Evolutionary conservation across 306 rosid species (phyloP), one percentile per base, ranked within the genome.

Genomic region (Casuarina equisetifolia): DNA sequence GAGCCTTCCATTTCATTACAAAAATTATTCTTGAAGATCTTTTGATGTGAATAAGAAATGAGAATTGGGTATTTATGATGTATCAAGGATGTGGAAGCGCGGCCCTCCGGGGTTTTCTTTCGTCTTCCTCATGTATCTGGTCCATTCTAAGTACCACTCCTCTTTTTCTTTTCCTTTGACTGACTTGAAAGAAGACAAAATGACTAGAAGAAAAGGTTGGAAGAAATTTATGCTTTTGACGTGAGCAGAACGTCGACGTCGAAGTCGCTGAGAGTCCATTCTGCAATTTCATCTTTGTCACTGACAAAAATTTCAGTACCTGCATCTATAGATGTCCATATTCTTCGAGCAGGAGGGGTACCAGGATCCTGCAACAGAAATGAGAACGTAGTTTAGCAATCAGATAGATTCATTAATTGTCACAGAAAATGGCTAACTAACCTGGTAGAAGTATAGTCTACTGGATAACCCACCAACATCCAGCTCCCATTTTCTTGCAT

Each of bases 401-500:
- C 39, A 36, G 8, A 42, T 53, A 63, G 43, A 25, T n/a, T 11
- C 53, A 38, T 44, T 42, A 66, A 9, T 20, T 46, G 39, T 51
- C 16, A 25, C 3, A 42, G 20, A 36, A 46, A 61, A 45, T 36
- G 4, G 49, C 9, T 39, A 9, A 38, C 52, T 78, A 6, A 70
- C 94, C 96, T 93, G 97, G 81, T 90, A 93, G 68, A 85, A 91
- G 85, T 86, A 84, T 63, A 93, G 91, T 43, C 90, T 85, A 45
- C 86, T 83, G 2, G 97, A 86, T 20, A 93, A 69, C 1, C 82
- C 89, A 45, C 97, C 97, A 82, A 88, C 96, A 85, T 93, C 92
- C 76, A 93, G 97, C 54, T 91, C 91, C 96, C 97, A 90, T 36
- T 90, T 89, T 72, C 91, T 88, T 12, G 89, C 78, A 82, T 91